Conservation (phyloP, 139 green algal genomes). For the Coccomyxa sp. region DNA sequence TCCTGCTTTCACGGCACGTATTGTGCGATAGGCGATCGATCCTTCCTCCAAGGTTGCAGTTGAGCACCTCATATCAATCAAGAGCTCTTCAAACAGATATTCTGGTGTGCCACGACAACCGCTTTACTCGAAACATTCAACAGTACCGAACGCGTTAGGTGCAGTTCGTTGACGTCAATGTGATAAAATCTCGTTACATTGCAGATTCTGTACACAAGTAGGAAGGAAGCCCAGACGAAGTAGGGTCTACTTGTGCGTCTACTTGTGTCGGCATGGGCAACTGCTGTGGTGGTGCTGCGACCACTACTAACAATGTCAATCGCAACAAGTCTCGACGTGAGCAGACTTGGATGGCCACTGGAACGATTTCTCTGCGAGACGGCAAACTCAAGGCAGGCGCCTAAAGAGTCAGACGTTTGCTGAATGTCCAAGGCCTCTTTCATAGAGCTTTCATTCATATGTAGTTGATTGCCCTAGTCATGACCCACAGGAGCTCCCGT, state of each 20-base stretch:
- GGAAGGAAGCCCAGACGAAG: neutral
- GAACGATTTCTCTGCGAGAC: slow-evolving; percentile 20
- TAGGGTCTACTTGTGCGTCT: neutral
- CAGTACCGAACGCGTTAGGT: neutral
- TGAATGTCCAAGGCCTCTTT: neutral
- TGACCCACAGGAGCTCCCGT: slow-evolving; percentile 35
- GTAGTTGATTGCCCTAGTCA: neutral
- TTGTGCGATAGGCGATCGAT: no score
- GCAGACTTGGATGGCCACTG: slow-evolving; percentile 31
- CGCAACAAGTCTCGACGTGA: neutral
- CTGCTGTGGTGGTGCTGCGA: neutral
- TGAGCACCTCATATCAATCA: no score
- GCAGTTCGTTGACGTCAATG: neutral
- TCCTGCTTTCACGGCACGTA: no score
- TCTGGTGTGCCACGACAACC: neutral
- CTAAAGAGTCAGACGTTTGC: neutral
- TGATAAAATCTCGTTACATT: no score
- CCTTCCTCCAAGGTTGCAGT: no score
- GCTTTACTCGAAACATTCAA: neutral
- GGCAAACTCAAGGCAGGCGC: slow-evolving; percentile 11
- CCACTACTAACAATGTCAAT: neutral
- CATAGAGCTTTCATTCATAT: neutral
- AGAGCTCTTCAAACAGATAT: neutral
- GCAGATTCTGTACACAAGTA: neutral
- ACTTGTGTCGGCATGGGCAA: neutral